These are phyloP conservation scores for Pistacia vera DNA, from an alignment of 345 rosid genomes.

Conservation along the genomic window DNA sequence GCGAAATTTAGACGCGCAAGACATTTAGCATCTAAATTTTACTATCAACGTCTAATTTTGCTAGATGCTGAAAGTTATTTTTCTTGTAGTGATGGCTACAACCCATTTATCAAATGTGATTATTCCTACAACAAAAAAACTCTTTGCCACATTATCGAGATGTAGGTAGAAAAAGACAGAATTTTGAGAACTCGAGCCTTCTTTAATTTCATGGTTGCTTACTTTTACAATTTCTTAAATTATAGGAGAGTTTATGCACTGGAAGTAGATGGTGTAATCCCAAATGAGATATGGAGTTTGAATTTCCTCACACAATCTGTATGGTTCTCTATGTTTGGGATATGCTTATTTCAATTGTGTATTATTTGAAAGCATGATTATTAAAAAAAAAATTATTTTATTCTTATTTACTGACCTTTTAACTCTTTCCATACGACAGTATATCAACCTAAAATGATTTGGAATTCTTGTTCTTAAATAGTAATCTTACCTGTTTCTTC, in stretches of 20 bases:
- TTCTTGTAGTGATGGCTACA: neutral
- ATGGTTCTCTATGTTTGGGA: constrained; percentile 20
- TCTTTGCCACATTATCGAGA: constrained; percentile 42
- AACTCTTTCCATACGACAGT: no score
- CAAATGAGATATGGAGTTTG: constrained; percentile 55
- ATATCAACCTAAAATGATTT: no score
- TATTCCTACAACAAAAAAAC: constrained; percentile 34
- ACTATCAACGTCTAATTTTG: no score
- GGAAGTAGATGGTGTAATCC: constrained; percentile 39
- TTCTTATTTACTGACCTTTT: no score
- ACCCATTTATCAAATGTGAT: constrained; percentile 53
- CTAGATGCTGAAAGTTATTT: no score
- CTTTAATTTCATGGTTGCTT: neutral
- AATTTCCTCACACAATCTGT: constrained; percentile 48
- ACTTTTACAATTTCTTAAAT: neutral
- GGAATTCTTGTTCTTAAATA: neutral
- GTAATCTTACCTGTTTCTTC: neutral
- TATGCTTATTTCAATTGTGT: no score
- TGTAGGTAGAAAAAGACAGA: constrained; percentile 25
- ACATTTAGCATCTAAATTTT: no score
- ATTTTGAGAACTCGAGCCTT: no score
- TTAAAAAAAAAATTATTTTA: no score
- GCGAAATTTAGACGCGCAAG: no score
- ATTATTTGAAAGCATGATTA: no score
- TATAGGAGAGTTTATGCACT: constrained; percentile 41